Percentiles rank a stretch among this genome's conserved stretches.
phyloP scores from a whole-genome alignment of 116 monocot genomes.

The Posidonia oceanica region DNA sequence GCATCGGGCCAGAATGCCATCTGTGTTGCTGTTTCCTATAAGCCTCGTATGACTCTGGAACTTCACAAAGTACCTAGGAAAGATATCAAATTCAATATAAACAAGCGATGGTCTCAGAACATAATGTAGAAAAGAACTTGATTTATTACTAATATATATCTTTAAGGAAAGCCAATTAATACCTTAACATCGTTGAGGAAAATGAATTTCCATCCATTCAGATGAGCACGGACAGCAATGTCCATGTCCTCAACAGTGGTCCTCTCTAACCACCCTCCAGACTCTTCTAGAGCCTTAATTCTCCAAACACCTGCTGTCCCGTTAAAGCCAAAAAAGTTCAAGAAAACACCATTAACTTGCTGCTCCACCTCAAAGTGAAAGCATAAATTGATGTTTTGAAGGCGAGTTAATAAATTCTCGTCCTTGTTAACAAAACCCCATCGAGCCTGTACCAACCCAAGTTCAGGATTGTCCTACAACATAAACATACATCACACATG shows the following conservation, averaged over 20 bases:
- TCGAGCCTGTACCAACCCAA: slow-evolving; percentile 75
- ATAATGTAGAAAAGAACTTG: not conserved
- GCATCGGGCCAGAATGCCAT: slow-evolving; percentile 97
- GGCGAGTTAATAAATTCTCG: slow-evolving; percentile 71
- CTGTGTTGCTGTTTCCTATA: slow-evolving; percentile 85
- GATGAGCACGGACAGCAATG: too few relatives aligned
- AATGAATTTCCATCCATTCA: slow-evolving; percentile 24
- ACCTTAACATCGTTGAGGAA: slow-evolving; percentile 94
- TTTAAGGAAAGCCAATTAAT: not conserved
- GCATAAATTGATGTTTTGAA: slow-evolving; percentile 86
- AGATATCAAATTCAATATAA: not conserved
- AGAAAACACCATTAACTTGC: slow-evolving; percentile 78
- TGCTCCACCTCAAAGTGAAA: slow-evolving; percentile 95
- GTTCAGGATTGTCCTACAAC: slow-evolving; percentile 56
- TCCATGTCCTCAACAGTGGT: slow-evolving; percentile 24
- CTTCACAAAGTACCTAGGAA: slow-evolving; percentile 57
- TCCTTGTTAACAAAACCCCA: slow-evolving; percentile 86
- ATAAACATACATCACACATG: not conserved
- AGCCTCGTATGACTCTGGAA: slow-evolving; percentile 79
- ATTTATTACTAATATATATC: not conserved
- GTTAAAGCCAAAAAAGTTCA: slow-evolving; percentile 24
- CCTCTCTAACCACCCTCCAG: slow-evolving; percentile 85
- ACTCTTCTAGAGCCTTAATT: slow-evolving; percentile 78
- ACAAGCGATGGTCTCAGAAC: not conserved
- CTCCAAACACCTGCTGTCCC: slow-evolving; percentile 83